Percentiles rank a stretch among this genome's conserved stretches.
These are phyloP conservation scores for Arthroderma sp. DNA, from an alignment of 2,329 filamentous ascomycete species.

Conservation along the genomic window DNA sequence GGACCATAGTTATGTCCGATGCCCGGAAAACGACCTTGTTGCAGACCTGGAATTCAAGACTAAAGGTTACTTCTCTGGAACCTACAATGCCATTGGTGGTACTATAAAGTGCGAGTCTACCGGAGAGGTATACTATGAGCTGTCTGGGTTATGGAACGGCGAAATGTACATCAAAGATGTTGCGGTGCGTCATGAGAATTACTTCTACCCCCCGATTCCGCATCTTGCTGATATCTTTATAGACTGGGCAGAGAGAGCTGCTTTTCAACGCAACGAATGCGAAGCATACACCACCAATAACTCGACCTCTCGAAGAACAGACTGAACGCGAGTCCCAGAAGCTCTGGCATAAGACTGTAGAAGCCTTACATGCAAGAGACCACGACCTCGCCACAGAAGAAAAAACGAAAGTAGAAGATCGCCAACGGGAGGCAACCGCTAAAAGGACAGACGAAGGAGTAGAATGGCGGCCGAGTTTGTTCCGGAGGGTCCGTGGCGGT, in stretches of 20 bases:
- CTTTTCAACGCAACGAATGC: constrained; percentile 77
- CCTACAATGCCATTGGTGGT: constrained; percentile 91
- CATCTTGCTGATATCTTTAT: neutral
- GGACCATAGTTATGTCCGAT: constrained; percentile 85
- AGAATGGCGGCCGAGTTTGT: constrained; percentile 80
- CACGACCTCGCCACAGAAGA: constrained; percentile 85
- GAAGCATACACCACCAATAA: constrained; percentile 59
- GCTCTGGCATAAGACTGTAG: constrained; percentile 69
- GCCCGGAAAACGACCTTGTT: constrained; percentile 71
- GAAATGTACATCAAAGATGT: constrained; percentile 88
- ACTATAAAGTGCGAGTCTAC: constrained; percentile 78
- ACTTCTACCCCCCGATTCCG: neutral
- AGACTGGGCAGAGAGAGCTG: constrained; percentile 81
- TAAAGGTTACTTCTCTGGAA: constrained; percentile 92
- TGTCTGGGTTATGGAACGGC: constrained; percentile 85
- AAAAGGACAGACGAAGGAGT: constrained; percentile 62
- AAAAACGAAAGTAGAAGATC: constrained; percentile 91
- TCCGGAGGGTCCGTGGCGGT: constrained; percentile 59
- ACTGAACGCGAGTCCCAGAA: constrained; percentile 79
- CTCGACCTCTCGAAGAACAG: constrained; percentile 72
- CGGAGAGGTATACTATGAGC: constrained; percentile 75
- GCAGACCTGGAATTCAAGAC: constrained; percentile 98
- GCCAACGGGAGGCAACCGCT: constrained; percentile 77
- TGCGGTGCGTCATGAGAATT: constrained; percentile 40
- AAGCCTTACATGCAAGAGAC: constrained; percentile 71